phyloP scores from a whole-genome alignment of 306 rosid species.

The Quercus alba region DNA sequence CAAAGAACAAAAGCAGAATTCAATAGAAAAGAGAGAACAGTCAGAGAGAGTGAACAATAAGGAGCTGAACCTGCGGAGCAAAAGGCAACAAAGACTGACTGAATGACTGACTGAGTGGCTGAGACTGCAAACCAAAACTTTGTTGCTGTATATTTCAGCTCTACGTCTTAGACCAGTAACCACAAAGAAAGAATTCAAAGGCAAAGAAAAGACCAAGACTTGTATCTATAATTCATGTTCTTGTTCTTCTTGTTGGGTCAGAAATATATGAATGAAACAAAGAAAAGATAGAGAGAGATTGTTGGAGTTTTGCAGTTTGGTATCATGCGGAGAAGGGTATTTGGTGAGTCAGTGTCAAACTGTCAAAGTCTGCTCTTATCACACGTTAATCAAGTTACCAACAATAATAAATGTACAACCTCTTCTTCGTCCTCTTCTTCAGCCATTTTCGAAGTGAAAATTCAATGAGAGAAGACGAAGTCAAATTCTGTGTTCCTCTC shows the following conservation, averaged over 20 bases:
- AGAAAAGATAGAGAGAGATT: not conserved
- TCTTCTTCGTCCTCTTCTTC: conserved; percentile 26
- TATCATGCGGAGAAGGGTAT: conserved; percentile 22
- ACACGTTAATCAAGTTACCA: conserved; percentile 3
- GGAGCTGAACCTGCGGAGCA: conserved; percentile 27
- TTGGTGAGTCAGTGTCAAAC: conserved; percentile 39
- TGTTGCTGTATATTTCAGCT: conserved; percentile 1
- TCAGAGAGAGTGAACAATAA: not conserved
- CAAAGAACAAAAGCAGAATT: not conserved
- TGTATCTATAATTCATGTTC: not conserved
- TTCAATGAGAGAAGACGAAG: conserved; percentile 33
- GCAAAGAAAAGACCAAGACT: conserved; percentile 12
- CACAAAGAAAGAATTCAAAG: not conserved
- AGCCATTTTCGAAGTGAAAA: conserved; percentile 18
- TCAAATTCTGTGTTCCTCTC: conserved; percentile 16
- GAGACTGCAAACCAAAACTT: conserved; percentile 2
- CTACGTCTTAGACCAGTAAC: conserved; percentile 13
- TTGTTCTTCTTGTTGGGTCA: not conserved
- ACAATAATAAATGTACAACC: conserved; percentile 1
- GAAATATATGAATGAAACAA: conserved; percentile 9
- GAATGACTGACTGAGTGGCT: not conserved
- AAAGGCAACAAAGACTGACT: conserved; percentile 11
- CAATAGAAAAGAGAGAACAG: not conserved
- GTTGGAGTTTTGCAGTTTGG: conserved; percentile 30
- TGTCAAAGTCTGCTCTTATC: conserved; percentile 24